Base-by-base conservation (phyloP, 2,329 filamentous ascomycete species). In the Neofusicoccum kwambonambiense region DNA sequence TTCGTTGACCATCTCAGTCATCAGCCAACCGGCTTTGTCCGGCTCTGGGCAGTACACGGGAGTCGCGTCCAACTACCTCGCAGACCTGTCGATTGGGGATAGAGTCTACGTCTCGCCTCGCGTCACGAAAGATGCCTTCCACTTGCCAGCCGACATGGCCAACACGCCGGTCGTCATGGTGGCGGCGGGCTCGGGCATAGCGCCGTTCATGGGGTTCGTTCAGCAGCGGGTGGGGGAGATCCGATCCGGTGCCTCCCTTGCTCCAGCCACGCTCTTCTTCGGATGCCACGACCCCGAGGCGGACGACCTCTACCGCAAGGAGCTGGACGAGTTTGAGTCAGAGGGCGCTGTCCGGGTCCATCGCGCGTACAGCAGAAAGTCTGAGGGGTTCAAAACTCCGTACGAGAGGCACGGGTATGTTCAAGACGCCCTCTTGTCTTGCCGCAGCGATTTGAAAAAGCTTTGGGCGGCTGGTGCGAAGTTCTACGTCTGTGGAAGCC, bases 1-100 rank as follows among this genome's bases (percentile, higher is more conserved):
- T 57, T 88, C 88, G 0, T 82, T 93, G 31, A 92, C 89, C 3
- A 92, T 90, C 78, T 83, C 84, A 2, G 83, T 93, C 1, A 82
- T 91, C 58, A 82, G 88, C 54, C 80, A 80, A 2, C 83, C 84
- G 0, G 83, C 87, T 0, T 68, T 81, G 11, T 80, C 83, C 0
- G 80, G 80, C 58, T 13, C 19, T 5, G 80, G 80, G 13, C 75
- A 76, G 39, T 77, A 78, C 68, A 72, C 80, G 31, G 80, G 80
- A 50, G 80, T 82, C 8, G 77, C 79, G 4, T 75, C 75, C 1
- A 77, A 72, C 66, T 82, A 81, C 68, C 76, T 82, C 34, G 75
- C 77, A 1, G 70, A 69, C 19, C 75, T 81, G 4, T 69, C 70
- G 4, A 65, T 75, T 1, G 79, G 79, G 11, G 80, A 82, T 65